Base-by-base conservation (phyloP, 169 alveolate species). In the Eimeria acervulina region DNA sequence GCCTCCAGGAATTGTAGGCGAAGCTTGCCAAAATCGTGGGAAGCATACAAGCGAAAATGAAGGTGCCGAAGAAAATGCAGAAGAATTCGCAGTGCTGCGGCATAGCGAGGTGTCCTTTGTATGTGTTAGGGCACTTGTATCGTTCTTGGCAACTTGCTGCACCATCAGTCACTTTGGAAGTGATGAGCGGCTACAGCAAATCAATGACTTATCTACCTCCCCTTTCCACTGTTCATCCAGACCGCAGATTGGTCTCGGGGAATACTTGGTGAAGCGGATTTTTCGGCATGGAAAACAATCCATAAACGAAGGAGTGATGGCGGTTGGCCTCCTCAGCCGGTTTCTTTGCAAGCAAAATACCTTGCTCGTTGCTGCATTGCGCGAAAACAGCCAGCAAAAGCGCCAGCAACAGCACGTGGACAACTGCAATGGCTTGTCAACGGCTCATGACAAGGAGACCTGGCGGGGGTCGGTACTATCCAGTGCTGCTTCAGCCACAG, bases 151-250 rank as follows among this genome's bases (percentile, higher is more conserved):
- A 2, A 44, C 63, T 36, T 87, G 93, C 61, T 87, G 93, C 81
- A 61, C 66, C 83, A 1, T 61, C 93, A 87, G 93, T 26, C 80
- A 61, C 61, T 87, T 87, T 40, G 93, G 93, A 19, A 61, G 63
- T 12, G 81, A 87, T 40, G 93, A 87, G 23, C 52, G 40, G 63
- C 81, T 61, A 52, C 93, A 87, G 40, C 93, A 87, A 44, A 26
- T 15, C 28, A 55, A 87, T 33, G 93, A 87, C 47, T 83, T 87
- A 19, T 55, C 93, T 6, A 61, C 93, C 6, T 87, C 93, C 19
- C 93, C 93, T 23, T 87, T 87, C 61, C 93, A 87, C 40, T 87
- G 93, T 31, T 87, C 93, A 33, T 87, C 83, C 38, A 87, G 42
- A 47, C 93, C 93, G 21, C 93, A 87, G 12, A 87, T 87, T 55